Evolutionary conservation across 1,284 basidiomycete genomes (phyloP).

Genomic region (Malassezia arunalokei): DNA sequence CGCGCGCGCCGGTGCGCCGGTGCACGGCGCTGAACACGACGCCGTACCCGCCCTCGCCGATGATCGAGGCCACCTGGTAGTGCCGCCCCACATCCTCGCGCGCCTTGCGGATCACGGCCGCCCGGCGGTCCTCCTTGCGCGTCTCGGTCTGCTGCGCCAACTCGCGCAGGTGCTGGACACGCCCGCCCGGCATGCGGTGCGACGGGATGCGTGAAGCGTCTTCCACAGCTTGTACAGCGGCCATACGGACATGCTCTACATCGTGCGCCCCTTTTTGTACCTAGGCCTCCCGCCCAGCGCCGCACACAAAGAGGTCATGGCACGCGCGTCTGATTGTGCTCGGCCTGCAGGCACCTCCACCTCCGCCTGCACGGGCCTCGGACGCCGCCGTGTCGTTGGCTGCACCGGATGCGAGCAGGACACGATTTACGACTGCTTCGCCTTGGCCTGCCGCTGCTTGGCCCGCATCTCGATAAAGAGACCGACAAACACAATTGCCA

Average conservation of each 20-base stretch:
- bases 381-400: too few relatives aligned
- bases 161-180: slow-evolving; percentile 8
- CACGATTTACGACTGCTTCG: background rate
- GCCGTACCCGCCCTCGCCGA: slow-evolving; percentile 49
- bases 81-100: slow-evolving; percentile 27
- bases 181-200: background rate
- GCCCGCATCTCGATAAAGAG: slow-evolving; percentile 80
- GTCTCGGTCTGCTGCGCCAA: slow-evolving; percentile 10
- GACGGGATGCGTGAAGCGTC: background rate
- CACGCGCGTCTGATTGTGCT: too few relatives aligned
- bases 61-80: slow-evolving; percentile 47
- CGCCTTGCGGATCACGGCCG: slow-evolving; percentile 9
- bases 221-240: slow-evolving; percentile 1
- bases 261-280: too few relatives aligned
- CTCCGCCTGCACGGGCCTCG: too few relatives aligned
- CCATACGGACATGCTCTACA: background rate
- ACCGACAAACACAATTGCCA: slow-evolving; percentile 77
- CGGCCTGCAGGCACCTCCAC: too few relatives aligned
- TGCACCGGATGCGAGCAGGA: too few relatives aligned
- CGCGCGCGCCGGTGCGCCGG: slow-evolving; percentile 41
- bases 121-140: slow-evolving; percentile 13
- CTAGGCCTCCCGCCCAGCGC: background rate
- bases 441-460: slow-evolving; percentile 17
- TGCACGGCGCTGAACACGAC: slow-evolving; percentile 48
- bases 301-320: too few relatives aligned